Conservation (phyloP, 352 stramenopile genomes). For the Thalassiosira delicatula region DNA sequence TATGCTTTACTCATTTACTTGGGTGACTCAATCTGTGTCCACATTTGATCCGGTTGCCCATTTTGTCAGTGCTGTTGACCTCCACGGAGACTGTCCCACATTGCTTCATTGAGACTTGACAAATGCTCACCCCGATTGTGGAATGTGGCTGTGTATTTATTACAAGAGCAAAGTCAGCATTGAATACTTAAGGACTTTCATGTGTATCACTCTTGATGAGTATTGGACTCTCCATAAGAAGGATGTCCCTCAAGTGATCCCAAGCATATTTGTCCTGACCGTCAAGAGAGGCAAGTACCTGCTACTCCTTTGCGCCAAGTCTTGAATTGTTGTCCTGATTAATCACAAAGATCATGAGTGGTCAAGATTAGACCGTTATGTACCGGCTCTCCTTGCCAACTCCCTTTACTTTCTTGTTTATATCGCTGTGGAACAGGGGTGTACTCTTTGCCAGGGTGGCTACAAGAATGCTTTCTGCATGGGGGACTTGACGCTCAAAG, state of each 20-base stretch:
- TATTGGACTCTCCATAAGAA: too few species aligned
- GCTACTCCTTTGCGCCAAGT: slow-evolving; percentile 9
- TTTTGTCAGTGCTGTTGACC: neutral
- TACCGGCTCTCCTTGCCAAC: neutral
- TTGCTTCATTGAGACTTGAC: neutral
- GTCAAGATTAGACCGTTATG: slow-evolving; percentile 13
- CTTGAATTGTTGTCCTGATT: slow-evolving; percentile 18
- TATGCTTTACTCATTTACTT: neutral
- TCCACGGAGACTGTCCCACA: neutral
- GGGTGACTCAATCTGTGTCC: neutral
- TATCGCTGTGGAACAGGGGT: neutral
- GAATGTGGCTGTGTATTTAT: neutral
- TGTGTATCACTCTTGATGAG: neutral
- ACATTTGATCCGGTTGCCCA: neutral
- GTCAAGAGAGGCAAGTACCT: neutral
- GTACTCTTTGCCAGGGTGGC: slow-evolving; percentile 14
- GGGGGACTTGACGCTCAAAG: neutral
- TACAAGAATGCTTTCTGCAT: slow-evolving; percentile 40
- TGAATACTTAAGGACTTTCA: neutral
- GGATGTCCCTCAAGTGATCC: neutral
- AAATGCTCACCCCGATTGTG: neutral
- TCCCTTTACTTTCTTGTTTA: neutral
- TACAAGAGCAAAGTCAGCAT: neutral
- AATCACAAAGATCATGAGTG: slow-evolving; percentile 29
- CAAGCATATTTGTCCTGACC: neutral